phyloP scores from a whole-genome alignment of 208 protist species.

The Acanthamoeba culbertsoni region DNA sequence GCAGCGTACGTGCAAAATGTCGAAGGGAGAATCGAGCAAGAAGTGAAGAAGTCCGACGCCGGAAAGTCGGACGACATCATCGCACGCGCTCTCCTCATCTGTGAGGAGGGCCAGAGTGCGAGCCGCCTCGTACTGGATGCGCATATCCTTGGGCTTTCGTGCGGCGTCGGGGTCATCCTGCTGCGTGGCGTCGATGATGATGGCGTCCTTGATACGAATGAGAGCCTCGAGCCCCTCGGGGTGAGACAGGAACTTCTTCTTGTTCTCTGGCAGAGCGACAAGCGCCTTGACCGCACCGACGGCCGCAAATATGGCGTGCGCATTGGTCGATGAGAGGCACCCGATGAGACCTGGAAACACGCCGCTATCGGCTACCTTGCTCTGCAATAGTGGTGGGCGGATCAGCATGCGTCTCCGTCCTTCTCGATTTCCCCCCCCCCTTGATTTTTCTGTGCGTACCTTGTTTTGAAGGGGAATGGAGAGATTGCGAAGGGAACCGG shows the following conservation, averaged over 20 bases:
- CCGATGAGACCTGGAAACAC: not conserved
- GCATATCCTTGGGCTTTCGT: conserved; percentile 24
- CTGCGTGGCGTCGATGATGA: conserved; percentile 54
- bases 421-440: not conserved
- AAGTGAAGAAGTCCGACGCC: conserved; percentile 24
- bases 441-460: not conserved
- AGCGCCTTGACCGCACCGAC: not conserved
- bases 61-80: not conserved
- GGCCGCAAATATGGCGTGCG: conserved; percentile 44
- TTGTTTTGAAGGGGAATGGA: conserved; percentile 23
- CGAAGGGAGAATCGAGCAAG: conserved; percentile 32
- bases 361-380: conserved; percentile 5
- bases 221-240: not conserved
- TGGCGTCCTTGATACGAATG: conserved; percentile 53
- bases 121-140: conserved; percentile 52
- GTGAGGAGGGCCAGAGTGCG: conserved; percentile 37
- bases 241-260: not conserved
- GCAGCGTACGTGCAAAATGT: too few relatives aligned
- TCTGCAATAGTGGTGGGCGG: too few relatives aligned
- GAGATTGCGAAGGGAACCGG: conserved; percentile 42
- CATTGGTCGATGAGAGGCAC: conserved; percentile 52
- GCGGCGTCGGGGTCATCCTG: not conserved
- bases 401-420: too few relatives aligned
- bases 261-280: not conserved
- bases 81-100: not conserved